phyloP scores from a whole-genome alignment of 2,329 filamentous ascomycete genomes.

The Penicillium oxalicum region DNA sequence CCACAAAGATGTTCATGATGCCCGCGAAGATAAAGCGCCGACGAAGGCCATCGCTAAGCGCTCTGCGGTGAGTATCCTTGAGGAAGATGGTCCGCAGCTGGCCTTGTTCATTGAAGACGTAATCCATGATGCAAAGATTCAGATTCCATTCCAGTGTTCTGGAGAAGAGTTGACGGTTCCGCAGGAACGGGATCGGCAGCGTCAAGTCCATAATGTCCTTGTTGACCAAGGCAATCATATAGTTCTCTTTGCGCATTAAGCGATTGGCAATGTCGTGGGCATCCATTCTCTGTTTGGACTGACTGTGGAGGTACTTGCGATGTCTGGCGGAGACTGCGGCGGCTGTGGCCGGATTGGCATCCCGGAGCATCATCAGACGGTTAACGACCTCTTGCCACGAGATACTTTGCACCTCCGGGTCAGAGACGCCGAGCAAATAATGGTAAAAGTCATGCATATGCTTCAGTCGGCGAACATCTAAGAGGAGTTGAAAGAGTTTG shows the following conservation, averaged over 20 bases:
- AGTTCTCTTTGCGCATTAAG: conserved; percentile 94
- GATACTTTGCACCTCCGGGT: conserved; percentile 84
- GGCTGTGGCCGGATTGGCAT: conserved; percentile 80
- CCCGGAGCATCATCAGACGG: conserved; percentile 74
- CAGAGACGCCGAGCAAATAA: conserved; percentile 73
- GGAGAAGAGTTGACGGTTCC: conserved; percentile 76
- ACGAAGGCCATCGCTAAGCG: conserved; percentile 71
- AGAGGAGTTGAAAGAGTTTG: conserved; percentile 66
- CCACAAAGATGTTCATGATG: conserved; percentile 76
- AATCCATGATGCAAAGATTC: conserved; percentile 83
- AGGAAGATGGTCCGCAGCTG: conserved; percentile 83
- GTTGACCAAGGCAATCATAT: conserved; percentile 93
- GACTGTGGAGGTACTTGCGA: conserved; percentile 64
- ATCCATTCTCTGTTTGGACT: conserved; percentile 89
- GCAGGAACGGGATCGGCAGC: conserved; percentile 75
- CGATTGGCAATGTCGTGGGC: conserved; percentile 96
- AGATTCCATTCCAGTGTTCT: conserved; percentile 88
- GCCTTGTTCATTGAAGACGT: conserved; percentile 83
- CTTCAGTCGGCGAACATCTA: conserved; percentile 66
- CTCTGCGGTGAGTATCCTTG: conserved; percentile 70
- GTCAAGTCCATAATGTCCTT: conserved; percentile 89
- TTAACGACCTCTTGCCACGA: conserved; percentile 90
- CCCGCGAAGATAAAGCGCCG: conserved; percentile 76
- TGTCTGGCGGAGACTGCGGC: conserved; percentile 54
- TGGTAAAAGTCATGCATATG: conserved; percentile 82